These are phyloP conservation scores for Tephrocybe rancida DNA, from an alignment of 768 basidiomycete genomes.

Conservation along the genomic window DNA sequence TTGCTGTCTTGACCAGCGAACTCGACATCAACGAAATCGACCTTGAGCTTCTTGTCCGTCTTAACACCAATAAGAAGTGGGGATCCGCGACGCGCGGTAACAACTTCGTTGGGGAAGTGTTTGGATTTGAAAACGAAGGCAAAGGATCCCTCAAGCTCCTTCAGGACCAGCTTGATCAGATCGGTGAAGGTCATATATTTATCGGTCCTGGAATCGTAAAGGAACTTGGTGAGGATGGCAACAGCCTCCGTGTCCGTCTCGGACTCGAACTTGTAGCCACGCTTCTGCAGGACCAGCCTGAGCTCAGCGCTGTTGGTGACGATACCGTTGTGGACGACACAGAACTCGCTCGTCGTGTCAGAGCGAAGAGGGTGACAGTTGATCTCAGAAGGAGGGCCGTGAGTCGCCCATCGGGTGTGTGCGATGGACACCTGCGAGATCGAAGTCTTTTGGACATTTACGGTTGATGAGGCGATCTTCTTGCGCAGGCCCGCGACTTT, in stretches of 20 bases:
- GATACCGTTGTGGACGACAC: slow-evolving; percentile 97
- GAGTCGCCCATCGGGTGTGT: slow-evolving; percentile 99
- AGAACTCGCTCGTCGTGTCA: slow-evolving; percentile 81
- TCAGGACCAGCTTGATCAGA: slow-evolving; percentile 92
- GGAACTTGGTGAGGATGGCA: slow-evolving; percentile 93
- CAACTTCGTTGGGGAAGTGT: slow-evolving; percentile 95
- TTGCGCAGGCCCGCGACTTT: slow-evolving; percentile 94
- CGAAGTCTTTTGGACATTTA: slow-evolving; percentile 78
- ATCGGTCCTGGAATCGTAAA: slow-evolving; percentile 90
- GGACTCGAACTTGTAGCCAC: slow-evolving; percentile 91
- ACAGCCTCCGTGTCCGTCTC: slow-evolving; percentile 99
- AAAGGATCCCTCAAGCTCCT: slow-evolving; percentile 98
- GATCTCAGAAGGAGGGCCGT: slow-evolving; percentile 82
- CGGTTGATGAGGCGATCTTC: slow-evolving; percentile 70
- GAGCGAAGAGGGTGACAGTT: slow-evolving; percentile 97
- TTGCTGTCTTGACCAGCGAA: slow-evolving; percentile 74
- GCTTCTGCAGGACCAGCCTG: slow-evolving; percentile 90
- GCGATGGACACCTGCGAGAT: slow-evolving; percentile 94
- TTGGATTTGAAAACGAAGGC: slow-evolving; percentile 98
- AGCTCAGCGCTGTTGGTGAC: slow-evolving; percentile 94
- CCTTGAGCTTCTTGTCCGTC: slow-evolving; percentile 99
- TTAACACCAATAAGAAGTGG: slow-evolving; percentile 97
- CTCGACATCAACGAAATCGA: slow-evolving; percentile 99
- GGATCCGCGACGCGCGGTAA: slow-evolving; percentile 95
- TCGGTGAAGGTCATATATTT: slow-evolving; percentile 88